Evolutionary conservation across 495 filamentous ascomycete genomes (phyloP).

Genomic region (Trichoderma asperelloides): DNA sequence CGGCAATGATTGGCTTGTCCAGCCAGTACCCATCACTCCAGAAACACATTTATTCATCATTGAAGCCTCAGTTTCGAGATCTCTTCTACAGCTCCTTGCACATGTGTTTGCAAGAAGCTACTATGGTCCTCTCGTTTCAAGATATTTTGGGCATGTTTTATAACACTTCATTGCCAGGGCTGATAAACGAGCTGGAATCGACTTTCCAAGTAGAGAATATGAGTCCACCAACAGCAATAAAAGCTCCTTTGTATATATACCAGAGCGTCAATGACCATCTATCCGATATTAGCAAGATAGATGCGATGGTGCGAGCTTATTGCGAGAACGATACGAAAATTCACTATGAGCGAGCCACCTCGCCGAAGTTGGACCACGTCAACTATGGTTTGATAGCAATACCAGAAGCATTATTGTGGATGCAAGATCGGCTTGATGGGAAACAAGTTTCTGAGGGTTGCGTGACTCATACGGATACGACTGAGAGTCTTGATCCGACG

Average conservation of each 20-base stretch:
- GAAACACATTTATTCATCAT: background rate
- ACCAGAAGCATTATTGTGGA: background rate
- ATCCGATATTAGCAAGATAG: background rate
- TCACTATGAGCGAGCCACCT: background rate
- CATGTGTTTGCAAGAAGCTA: background rate
- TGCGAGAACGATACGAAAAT: background rate
- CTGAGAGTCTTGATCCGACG: background rate
- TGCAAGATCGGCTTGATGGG: background rate
- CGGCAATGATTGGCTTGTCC: background rate
- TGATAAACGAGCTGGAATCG: background rate
- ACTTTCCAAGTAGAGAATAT: background rate
- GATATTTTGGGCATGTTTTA: background rate
- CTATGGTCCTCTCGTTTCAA: background rate
- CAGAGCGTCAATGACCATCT: background rate
- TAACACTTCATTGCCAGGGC: background rate
- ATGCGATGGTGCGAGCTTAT: background rate
- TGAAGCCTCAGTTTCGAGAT: background rate
- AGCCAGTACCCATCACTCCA: conserved; percentile 2
- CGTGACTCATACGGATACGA: background rate
- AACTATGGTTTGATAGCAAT: background rate
- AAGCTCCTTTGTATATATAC: background rate
- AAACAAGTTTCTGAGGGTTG: background rate
- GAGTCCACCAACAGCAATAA: background rate
- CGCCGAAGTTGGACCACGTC: background rate
- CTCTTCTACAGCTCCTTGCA: background rate